Evolutionary conservation across 2,329 filamentous ascomycete genomes (phyloP).

Genomic region (Berkeleyomyces basicola): DNA sequence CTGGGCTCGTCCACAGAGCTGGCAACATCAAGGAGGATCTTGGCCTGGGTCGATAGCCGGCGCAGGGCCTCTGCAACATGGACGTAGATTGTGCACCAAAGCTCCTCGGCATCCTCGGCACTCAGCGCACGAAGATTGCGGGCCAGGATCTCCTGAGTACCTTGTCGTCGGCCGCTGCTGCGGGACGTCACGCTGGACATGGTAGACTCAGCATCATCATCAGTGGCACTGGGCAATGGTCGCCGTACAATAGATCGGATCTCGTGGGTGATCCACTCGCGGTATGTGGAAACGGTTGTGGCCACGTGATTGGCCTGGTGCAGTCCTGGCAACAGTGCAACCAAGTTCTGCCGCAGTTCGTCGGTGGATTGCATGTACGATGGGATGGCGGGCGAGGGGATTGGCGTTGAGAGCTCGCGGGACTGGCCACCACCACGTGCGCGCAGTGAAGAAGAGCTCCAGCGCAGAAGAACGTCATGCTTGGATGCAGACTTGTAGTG

Average conservation of each 20-base stretch:
- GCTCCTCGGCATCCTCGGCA: constrained; percentile 64
- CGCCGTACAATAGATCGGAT: constrained; percentile 71
- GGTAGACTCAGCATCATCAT: constrained; percentile 85
- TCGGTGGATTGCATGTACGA: constrained; percentile 62
- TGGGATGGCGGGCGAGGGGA: constrained; percentile 42
- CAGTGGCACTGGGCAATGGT: constrained; percentile 78
- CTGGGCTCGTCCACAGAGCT: constrained; percentile 40
- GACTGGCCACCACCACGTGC: constrained; percentile 45
- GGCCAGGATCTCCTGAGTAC: constrained; percentile 70
- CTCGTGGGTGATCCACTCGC: constrained; percentile 70
- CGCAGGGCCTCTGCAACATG: constrained; percentile 75
- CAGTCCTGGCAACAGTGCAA: constrained; percentile 59
- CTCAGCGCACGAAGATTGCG: constrained; percentile 76
- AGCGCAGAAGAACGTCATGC: constrained; percentile 63
- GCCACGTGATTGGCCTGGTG: constrained; percentile 65
- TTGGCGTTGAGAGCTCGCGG: constrained; percentile 31
- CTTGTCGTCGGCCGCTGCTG: constrained; percentile 3
- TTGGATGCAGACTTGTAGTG: constrained; percentile 60
- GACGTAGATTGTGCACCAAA: constrained; percentile 71
- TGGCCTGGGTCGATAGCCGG: constrained; percentile 75
- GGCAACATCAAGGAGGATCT: constrained; percentile 85
- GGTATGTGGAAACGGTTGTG: constrained; percentile 66
- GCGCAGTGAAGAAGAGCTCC: constrained; percentile 62
- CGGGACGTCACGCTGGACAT: constrained; percentile 58
- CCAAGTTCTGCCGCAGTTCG: constrained; percentile 51